Base-by-base conservation (phyloP, 495 filamentous ascomycete species). In the Penicillium roqueforti region DNA sequence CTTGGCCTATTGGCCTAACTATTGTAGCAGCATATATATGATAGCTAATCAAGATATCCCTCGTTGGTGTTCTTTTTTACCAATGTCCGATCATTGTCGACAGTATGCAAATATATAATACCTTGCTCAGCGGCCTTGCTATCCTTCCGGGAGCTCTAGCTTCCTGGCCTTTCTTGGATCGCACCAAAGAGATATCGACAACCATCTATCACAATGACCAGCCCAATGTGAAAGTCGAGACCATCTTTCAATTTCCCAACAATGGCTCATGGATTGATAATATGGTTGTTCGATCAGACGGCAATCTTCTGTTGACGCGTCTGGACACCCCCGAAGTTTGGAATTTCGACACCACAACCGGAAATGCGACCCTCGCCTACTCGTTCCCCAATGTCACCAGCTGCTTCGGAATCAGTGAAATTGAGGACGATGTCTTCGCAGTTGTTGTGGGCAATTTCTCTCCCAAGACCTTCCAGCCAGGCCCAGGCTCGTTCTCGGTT, bases 231-330 rank as follows among this genome's bases (percentile, higher is more conserved):
- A 32, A 58, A 28, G 53, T 66, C 2, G 52, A 63, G 38, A 70
- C 68, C 1, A 47, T 69, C 25, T 72, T 62, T 34, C 69, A 74
- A 45, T 69, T 63, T 41, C 47, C 61, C 1, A 47, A 62, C 38
- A 70, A 68, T 42, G 68, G 70, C 32, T 70, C 72, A 3, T 76
- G 72, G 70, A 47, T 76, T n/a, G 64, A 69, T 48, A 76, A 74
- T 46, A 29, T 78, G 13, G 72, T 60, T 18, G 47, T 70, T 0
- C 65, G 71, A 14, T 49, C 62, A 7, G 63, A 69, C 36, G 68
- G 68, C 16, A 55, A 61, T 39, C 46, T 78, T 3, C 65, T 78
- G 9, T 46, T 71, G 22, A 72, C 73, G 1, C 59, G 64, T 14
- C 57, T 73, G 31, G 68, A 68, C 34, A 60, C 58, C 5, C 68